Percentiles rank a stretch among this genome's conserved stretches.
Conservation (phyloP, 2,329 filamentous ascomycete species). For the Alternaria hordeiaustralica region DNA sequence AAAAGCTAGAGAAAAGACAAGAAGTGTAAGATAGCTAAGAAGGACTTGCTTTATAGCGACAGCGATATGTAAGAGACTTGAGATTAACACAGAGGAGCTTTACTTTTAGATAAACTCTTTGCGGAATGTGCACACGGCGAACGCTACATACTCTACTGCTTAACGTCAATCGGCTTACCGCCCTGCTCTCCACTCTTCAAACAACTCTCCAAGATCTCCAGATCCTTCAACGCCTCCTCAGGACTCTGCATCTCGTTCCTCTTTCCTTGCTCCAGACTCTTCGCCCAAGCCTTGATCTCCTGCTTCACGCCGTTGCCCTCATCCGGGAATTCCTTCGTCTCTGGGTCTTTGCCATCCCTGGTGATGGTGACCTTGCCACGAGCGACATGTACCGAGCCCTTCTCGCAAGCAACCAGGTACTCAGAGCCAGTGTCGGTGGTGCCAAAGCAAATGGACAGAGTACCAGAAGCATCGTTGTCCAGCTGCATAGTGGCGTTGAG, state of each 20-base stretch:
- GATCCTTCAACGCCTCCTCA: slow-evolving; percentile 65
- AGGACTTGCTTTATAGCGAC: background rate
- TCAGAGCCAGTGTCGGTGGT: slow-evolving; percentile 62
- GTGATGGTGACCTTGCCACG: slow-evolving; percentile 50
- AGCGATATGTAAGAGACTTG: too few relatives aligned
- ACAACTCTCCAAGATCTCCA: slow-evolving; percentile 60
- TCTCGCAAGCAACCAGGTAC: slow-evolving; percentile 64
- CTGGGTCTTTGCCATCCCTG: slow-evolving; percentile 33
- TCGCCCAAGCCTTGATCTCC: slow-evolving; percentile 68
- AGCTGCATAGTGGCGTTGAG: slow-evolving; percentile 65
- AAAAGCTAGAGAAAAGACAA: background rate
- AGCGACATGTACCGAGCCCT: slow-evolving; percentile 60
- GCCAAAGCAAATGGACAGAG: slow-evolving; percentile 64
- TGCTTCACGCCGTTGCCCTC: slow-evolving; percentile 62
- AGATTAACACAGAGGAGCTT: background rate
- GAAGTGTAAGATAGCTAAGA: too few relatives aligned
- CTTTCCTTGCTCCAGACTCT: slow-evolving; percentile 57
- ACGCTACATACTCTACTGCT: slow-evolving; percentile 2
- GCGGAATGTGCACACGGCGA: background rate
- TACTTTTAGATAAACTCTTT: background rate
- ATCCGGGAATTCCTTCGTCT: slow-evolving; percentile 55
- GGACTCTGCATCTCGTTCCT: slow-evolving; percentile 61
- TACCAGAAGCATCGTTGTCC: slow-evolving; percentile 62
- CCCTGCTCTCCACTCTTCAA: slow-evolving; percentile 51
- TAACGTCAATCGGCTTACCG: slow-evolving; percentile 38